Evolutionary conservation across 805 yeast genomes (phyloP).

Genomic region (Candida xiaguanensis): DNA sequence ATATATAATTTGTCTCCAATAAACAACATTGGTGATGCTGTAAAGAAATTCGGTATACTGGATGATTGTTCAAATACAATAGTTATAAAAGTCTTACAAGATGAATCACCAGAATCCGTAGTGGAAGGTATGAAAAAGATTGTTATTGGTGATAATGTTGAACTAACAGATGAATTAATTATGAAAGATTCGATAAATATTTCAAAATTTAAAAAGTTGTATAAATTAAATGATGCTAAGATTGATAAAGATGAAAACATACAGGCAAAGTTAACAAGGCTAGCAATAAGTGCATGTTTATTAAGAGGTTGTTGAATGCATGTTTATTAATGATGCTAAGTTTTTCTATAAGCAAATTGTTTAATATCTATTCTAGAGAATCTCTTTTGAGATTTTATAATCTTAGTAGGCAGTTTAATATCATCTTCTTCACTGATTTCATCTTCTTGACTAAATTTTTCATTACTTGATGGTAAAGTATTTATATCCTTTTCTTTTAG

Average conservation of each 20-base stretch:
- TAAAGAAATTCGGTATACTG: conserved; percentile 67
- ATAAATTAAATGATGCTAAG: conserved; percentile 32
- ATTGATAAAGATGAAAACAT: conserved; percentile 11
- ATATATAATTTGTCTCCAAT: conserved; percentile 67
- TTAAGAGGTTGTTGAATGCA: conserved; percentile 36
- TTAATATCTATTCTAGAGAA: conserved; percentile 7
- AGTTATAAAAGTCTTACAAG: conserved; percentile 44
- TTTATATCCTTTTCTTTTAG: conserved; percentile 2
- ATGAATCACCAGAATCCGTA: conserved; percentile 11
- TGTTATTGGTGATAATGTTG: conserved; percentile 16
- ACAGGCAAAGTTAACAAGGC: conserved; percentile 32
- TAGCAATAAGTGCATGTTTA: conserved; percentile 46
- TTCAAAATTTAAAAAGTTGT: conserved; percentile 31
- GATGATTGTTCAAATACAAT: conserved; percentile 43
- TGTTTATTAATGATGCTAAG: conserved; percentile 9
- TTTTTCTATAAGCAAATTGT: conserved; percentile 9
- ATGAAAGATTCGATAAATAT: conserved; percentile 18
- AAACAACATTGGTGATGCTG: conserved; percentile 68
- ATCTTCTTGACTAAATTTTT: conserved; percentile 6
- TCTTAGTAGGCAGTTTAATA: neutral
- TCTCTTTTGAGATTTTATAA: neutral
- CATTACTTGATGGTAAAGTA: neutral
- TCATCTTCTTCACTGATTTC: conserved; percentile 1
- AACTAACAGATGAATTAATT: conserved; percentile 24
- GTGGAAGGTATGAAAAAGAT: conserved; percentile 10